Percentiles rank a stretch among this genome's conserved stretches.
phyloP scores from a whole-genome alignment of 2,329 filamentous ascomycete species.

The Paecilomyces formosus region DNA sequence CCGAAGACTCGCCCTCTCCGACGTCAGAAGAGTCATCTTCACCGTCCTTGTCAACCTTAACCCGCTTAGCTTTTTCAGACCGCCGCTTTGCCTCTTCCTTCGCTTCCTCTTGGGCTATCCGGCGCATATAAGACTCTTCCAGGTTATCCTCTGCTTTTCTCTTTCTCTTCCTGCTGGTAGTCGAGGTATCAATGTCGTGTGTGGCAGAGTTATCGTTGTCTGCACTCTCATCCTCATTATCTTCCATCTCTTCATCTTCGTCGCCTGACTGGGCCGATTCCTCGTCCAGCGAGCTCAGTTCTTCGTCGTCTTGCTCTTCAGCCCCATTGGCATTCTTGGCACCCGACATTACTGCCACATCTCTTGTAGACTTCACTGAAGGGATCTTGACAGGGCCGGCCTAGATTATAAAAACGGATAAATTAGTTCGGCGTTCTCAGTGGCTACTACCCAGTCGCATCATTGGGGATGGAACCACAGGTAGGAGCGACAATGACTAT shows the following conservation, averaged over 20 bases:
- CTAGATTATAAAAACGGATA: slow-evolving; percentile 11
- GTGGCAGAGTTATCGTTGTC: slow-evolving; percentile 41
- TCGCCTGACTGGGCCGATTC: slow-evolving; percentile 18
- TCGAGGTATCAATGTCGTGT: slow-evolving; percentile 9
- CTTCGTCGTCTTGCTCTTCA: slow-evolving; percentile 13
- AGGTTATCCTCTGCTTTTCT: slow-evolving; percentile 43
- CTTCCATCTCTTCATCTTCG: slow-evolving; percentile 32
- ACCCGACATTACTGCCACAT: slow-evolving; percentile 5
- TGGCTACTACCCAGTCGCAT: neutral
- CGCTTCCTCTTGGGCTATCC: slow-evolving; percentile 35
- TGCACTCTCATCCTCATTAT: slow-evolving; percentile 40
- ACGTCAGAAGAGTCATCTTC: slow-evolving; percentile 17
- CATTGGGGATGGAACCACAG: neutral
- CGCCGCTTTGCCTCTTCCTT: slow-evolving; percentile 27
- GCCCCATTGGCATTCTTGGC: slow-evolving; percentile 10
- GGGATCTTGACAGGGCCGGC: slow-evolving; percentile 35
- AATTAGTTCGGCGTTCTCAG: neutral
- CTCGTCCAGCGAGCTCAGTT: slow-evolving; percentile 21
- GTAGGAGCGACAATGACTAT: slow-evolving; percentile 6
- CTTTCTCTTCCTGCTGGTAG: slow-evolving; percentile 44
- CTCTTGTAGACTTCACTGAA: slow-evolving; percentile 16
- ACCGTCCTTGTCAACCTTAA: slow-evolving; percentile 37
- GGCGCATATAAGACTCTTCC: slow-evolving; percentile 38
- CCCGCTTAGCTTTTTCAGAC: slow-evolving; percentile 30
- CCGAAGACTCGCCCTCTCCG: slow-evolving; percentile 19